Conservation (phyloP, 495 filamentous ascomycete species). For the Oidiodendron maius region DNA sequence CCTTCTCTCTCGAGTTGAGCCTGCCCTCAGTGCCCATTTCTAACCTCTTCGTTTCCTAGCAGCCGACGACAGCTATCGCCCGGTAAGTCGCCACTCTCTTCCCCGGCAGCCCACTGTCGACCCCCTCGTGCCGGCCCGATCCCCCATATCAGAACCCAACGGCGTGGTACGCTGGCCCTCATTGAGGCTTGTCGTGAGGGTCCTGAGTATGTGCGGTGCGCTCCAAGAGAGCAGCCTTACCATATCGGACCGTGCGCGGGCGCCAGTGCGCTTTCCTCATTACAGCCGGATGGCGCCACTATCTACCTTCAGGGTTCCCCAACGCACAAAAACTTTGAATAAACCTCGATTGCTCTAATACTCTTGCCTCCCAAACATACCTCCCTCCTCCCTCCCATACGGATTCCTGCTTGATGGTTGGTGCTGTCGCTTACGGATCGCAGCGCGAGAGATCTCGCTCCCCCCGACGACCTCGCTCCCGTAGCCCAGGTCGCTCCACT, state of each 20-base stretch:
- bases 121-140: not conserved
- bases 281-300: not conserved
- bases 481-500: conserved; percentile 39
- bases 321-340: not conserved
- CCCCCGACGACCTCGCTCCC: conserved; percentile 33
- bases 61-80: not conserved
- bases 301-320: not conserved
- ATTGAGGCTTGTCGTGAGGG: no score
- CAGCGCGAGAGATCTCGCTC: conserved; percentile 81
- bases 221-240: no score
- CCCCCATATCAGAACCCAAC: not conserved
- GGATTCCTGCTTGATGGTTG: conserved; percentile 20
- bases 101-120: not conserved
- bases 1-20: no score
- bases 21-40: not conserved
- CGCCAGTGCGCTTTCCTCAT: not conserved
- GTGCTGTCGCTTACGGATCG: conserved; percentile 35
- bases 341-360: not conserved
- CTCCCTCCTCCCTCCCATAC: not conserved
- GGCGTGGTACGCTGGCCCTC: no score
- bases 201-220: no score
- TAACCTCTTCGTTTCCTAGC: not conserved
- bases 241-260: not conserved
- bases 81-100: not conserved
- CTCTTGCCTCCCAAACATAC: not conserved